Percentiles rank a stretch among this genome's conserved stretches.
phyloP scores from a whole-genome alignment of 2,329 filamentous ascomycete genomes.

The Corniculantispora saksenae region DNA sequence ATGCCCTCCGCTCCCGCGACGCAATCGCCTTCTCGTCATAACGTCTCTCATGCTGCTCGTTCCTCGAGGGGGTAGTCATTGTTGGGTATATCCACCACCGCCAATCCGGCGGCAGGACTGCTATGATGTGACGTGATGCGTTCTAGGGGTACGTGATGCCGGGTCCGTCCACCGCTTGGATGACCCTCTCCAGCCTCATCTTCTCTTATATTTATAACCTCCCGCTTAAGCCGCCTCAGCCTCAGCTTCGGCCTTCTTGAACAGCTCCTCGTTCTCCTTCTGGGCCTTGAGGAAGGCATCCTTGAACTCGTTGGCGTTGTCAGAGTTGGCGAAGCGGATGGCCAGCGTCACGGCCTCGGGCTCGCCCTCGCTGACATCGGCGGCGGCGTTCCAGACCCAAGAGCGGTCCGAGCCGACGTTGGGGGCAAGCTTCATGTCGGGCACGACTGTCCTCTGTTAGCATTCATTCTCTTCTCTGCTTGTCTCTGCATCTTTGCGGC shows the following conservation, averaged over 20 bases:
- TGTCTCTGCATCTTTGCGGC: no score
- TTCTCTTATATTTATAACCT: background rate
- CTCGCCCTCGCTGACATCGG: constrained; percentile 97
- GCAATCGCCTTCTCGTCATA: background rate
- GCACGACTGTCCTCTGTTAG: constrained; percentile 64
- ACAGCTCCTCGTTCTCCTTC: constrained; percentile 89
- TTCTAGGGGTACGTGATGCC: constrained; percentile 10
- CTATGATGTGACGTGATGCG: constrained; percentile 16
- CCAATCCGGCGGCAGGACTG: constrained; percentile 9
- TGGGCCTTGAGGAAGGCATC: constrained; percentile 96
- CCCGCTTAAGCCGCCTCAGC: constrained; percentile 27
- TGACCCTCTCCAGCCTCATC: background rate
- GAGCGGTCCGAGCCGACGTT: constrained; percentile 97
- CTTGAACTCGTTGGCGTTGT: constrained; percentile 98
- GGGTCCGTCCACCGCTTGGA: background rate
- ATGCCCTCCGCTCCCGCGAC: constrained; percentile 6
- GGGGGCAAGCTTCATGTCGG: constrained; percentile 97
- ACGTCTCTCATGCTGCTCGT: background rate
- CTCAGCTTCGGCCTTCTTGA: constrained; percentile 52
- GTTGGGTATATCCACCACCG: constrained; percentile 16
- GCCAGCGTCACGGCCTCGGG: constrained; percentile 94
- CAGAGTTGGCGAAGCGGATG: constrained; percentile 95
- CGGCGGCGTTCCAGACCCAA: constrained; percentile 99
- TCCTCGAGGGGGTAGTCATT: constrained; percentile 14
- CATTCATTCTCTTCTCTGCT: constrained; percentile 3